Percentiles rank a stretch among this genome's conserved stretches.
Evolutionary conservation across 2,329 filamentous ascomycete species (phyloP).

Genomic region (Diatrype stigma): DNA sequence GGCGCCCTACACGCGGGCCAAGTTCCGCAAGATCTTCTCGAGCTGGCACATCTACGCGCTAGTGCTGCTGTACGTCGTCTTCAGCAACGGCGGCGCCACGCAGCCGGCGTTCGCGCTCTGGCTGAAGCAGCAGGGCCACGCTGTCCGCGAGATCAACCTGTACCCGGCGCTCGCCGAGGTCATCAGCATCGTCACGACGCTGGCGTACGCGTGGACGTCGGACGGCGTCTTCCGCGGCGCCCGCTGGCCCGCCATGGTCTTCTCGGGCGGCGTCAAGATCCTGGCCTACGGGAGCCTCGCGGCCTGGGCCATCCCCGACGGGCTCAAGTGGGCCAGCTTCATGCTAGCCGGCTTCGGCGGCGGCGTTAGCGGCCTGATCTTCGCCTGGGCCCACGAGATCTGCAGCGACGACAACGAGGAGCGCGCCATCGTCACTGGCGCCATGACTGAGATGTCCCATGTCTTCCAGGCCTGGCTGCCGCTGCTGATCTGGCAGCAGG

Average conservation of each 20-base stretch:
- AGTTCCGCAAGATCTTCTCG: slow-evolving; percentile 56
- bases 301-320: slow-evolving; percentile 41
- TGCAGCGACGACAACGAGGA: slow-evolving; percentile 56
- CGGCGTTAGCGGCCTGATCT: slow-evolving; percentile 42
- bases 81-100: slow-evolving; percentile 53
- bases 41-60: slow-evolving; percentile 63
- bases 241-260: slow-evolving; percentile 62
- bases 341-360: slow-evolving; percentile 49
- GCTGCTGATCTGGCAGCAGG: slow-evolving; percentile 60
- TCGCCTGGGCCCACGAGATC: slow-evolving; percentile 48
- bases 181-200: slow-evolving; percentile 52
- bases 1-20: slow-evolving; percentile 37
- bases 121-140: slow-evolving; percentile 41
- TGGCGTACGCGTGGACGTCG: slow-evolving; percentile 63
- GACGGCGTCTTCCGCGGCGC: slow-evolving; percentile 55
- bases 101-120: slow-evolving; percentile 54
- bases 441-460: slow-evolving; percentile 68
- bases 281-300: slow-evolving; percentile 36
- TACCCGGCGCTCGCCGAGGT: slow-evolving; percentile 57
- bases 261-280: slow-evolving; percentile 42
- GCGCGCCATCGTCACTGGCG: slow-evolving; percentile 58
- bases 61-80: slow-evolving; percentile 56
- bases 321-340: slow-evolving; percentile 62
- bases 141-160: slow-evolving; percentile 34
- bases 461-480: slow-evolving; percentile 68